Conservation (phyloP, 345 rosid genomes). For the Eucalyptus regnans region DNA sequence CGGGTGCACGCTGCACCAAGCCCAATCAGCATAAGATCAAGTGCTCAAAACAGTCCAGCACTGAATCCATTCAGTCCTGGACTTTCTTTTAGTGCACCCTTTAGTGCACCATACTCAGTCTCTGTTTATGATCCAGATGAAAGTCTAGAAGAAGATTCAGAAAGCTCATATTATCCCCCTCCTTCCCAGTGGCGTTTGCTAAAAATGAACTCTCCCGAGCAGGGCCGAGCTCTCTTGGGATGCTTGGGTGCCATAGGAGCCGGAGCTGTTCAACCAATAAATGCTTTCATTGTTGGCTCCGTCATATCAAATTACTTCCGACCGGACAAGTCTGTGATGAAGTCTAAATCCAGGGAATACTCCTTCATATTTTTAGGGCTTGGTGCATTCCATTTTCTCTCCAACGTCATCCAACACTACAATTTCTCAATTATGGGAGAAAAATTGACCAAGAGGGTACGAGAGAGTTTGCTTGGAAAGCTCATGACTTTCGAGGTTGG, state of each 20-base stretch:
- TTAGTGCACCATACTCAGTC: constrained; percentile 49
- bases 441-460: constrained; percentile 45
- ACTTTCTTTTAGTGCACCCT: constrained; percentile 39
- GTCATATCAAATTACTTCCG: constrained; percentile 41
- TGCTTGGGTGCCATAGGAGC: constrained; percentile 51
- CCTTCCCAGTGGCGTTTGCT: constrained; percentile 57
- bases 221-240: constrained; percentile 34
- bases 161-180: constrained; percentile 11
- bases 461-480: constrained; percentile 38
- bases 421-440: constrained; percentile 58
- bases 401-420: constrained; percentile 48
- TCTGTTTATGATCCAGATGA: constrained; percentile 28
- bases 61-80: constrained; percentile 48
- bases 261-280: constrained; percentile 57
- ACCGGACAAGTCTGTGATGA: constrained; percentile 21
- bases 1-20: constrained; percentile 15
- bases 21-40: constrained; percentile 31
- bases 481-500: constrained; percentile 52
- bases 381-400: constrained; percentile 32
- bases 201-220: constrained; percentile 47
- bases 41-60: constrained; percentile 23
- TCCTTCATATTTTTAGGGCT: constrained; percentile 40
- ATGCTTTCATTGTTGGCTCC: constrained; percentile 57
- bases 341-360: constrained; percentile 26
- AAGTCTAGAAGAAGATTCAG: constrained; percentile 6